A percentile compares a stretch with the other conserved stretches of the same genome.
Evolutionary conservation across 495 filamentous ascomycete genomes (phyloP).

Genomic region (Daldinia bambusicola): DNA sequence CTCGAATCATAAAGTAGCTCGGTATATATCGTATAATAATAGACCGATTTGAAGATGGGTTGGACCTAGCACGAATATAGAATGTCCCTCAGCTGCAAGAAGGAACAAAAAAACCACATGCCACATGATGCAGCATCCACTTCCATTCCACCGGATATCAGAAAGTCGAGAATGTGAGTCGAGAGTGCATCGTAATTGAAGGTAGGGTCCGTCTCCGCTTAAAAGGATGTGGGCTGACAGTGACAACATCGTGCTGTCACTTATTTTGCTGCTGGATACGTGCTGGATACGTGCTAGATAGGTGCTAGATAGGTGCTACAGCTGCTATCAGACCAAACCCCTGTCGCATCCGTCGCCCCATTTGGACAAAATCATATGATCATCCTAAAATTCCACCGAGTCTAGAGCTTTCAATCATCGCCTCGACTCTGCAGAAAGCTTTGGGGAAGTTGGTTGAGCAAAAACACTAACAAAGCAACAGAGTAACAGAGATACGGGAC

Average conservation of each 20-base stretch:
- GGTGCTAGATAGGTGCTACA: no score
- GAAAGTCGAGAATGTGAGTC: not conserved
- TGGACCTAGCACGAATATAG: not conserved
- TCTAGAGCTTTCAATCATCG: not conserved
- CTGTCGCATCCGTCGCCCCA: not conserved
- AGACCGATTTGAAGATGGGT: not conserved
- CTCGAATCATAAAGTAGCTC: not conserved
- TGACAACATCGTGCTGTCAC: constrained; percentile 11
- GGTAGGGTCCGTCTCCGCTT: not conserved
- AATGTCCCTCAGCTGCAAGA: constrained; percentile 1
- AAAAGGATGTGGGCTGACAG: constrained; percentile 14
- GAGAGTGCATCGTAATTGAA: not conserved
- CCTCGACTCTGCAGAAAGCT: not conserved
- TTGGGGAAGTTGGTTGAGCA: no score
- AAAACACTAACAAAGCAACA: no score
- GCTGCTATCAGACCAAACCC: not conserved
- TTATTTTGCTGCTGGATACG: not conserved
- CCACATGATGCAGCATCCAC: constrained; percentile 36
- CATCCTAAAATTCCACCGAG: not conserved
- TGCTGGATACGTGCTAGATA: no score
- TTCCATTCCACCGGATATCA: constrained; percentile 42
- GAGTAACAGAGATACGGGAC: no score
- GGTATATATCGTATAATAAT: not conserved
- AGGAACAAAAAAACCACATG: not conserved
- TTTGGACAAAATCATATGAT: constrained; percentile 10